Conservation (phyloP, 1,284 basidiomycete genomes). For the Vanrija pseudolonga region DNA sequence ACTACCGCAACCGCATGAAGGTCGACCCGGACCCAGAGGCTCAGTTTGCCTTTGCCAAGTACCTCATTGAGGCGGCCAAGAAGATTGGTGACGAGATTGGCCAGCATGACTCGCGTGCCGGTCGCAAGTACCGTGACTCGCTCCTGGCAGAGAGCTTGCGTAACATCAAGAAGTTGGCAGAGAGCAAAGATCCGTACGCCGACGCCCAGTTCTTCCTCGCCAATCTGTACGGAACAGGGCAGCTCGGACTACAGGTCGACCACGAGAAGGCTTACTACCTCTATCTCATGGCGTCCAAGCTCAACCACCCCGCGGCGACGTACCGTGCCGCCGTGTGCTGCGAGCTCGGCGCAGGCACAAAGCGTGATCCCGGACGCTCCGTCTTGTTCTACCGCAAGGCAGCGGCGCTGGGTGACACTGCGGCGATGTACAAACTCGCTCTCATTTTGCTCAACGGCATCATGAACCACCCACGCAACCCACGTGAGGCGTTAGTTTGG, state of each 20-base stretch:
- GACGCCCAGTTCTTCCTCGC: slow-evolving; percentile 99
- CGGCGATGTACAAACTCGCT: slow-evolving; percentile 98
- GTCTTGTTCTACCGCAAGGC: slow-evolving; percentile 97
- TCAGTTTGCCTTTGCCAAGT: slow-evolving; percentile 96
- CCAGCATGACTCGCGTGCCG: slow-evolving; percentile 39
- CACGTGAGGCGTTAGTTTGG: slow-evolving; percentile 91
- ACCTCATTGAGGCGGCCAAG: slow-evolving; percentile 98
- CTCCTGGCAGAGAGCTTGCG: slow-evolving; percentile 87
- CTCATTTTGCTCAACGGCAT: slow-evolving; percentile 88
- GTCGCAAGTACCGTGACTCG: slow-evolving; percentile 82
- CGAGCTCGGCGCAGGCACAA: slow-evolving; percentile 98
- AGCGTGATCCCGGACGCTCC: slow-evolving; percentile 79
- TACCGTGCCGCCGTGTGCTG: slow-evolving; percentile 99
- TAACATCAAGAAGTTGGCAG: slow-evolving; percentile 73
- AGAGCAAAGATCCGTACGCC: slow-evolving; percentile 66
- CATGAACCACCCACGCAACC: slow-evolving; percentile 78
- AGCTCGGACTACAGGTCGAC: slow-evolving; percentile 88
- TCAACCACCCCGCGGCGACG: slow-evolving; percentile 90
- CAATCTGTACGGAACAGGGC: slow-evolving; percentile 94
- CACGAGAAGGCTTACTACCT: slow-evolving; percentile 97
- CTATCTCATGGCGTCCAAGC: slow-evolving; percentile 96
- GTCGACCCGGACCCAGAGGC: slow-evolving; percentile 96
- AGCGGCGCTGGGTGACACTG: slow-evolving; percentile 89
- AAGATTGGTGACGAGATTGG: slow-evolving; percentile 81
- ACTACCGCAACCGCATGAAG: slow-evolving; percentile 95